Percentiles rank a stretch among this genome's conserved stretches.
Evolutionary conservation across 148 eudicot genomes (phyloP).

Genomic region (Simmondsia chinensis): DNA sequence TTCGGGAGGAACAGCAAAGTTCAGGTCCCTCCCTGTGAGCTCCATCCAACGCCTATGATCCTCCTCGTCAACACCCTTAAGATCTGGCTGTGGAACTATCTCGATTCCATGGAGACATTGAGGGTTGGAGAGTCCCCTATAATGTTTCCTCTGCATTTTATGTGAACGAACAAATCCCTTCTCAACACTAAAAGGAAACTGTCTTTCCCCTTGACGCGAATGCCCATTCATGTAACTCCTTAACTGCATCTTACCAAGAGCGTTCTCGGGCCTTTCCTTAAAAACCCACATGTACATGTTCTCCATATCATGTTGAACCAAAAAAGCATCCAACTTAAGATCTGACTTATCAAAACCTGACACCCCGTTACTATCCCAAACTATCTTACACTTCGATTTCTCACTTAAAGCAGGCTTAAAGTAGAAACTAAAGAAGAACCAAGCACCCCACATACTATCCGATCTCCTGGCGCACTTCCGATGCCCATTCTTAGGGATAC

Average conservation of each 20-base stretch:
- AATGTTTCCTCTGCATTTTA: conserved; percentile 79
- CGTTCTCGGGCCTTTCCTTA: conserved; percentile 67
- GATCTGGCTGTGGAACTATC: conserved; percentile 44
- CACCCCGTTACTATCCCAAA: conserved; percentile 49
- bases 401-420: conserved; percentile 67
- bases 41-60: conserved; percentile 72
- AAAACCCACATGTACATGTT: conserved; percentile 92
- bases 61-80: conserved; percentile 49
- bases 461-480: conserved; percentile 59
- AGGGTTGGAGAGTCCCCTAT: conserved; percentile 74
- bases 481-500: conserved; percentile 40
- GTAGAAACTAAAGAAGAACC: conserved; percentile 84
- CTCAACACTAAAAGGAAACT: conserved; percentile 65
- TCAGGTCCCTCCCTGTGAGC: conserved; percentile 53
- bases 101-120: conserved; percentile 76
- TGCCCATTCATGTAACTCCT: conserved; percentile 90
- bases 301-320: conserved; percentile 92
- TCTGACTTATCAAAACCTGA: conserved; percentile 69
- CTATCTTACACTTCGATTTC: conserved; percentile 38
- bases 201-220: conserved; percentile 64
- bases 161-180: conserved; percentile 88
- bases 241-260: conserved; percentile 82
- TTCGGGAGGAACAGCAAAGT: conserved; percentile 46
- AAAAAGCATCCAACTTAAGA: conserved; percentile 59
- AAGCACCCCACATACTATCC: conserved; percentile 87